phyloP scores from a whole-genome alignment of 805 yeast species.

The Yarrowia keelungensis region DNA sequence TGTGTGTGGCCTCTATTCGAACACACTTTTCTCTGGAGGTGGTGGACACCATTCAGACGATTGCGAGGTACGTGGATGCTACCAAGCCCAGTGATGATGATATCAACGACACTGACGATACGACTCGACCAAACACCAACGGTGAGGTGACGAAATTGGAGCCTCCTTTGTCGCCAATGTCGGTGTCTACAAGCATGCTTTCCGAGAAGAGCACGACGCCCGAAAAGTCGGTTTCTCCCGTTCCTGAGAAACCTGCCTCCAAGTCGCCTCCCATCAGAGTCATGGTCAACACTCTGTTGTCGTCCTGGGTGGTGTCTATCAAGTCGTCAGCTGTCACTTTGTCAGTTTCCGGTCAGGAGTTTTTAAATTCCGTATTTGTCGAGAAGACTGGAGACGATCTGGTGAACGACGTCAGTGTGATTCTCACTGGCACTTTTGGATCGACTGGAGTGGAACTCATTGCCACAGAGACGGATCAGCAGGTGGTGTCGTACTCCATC shows the following conservation, averaged over 20 bases:
- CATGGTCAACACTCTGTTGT: slow-evolving; percentile 26
- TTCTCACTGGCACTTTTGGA: slow-evolving; percentile 26
- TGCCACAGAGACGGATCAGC: slow-evolving; percentile 5
- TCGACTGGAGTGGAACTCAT: slow-evolving; percentile 9
- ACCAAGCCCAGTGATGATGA: not conserved
- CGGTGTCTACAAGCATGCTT: not conserved
- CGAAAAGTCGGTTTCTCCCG: not conserved
- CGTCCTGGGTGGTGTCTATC: slow-evolving; percentile 32
- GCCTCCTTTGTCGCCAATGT: not conserved
- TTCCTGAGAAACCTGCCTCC: not conserved
- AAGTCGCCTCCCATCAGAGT: not conserved
- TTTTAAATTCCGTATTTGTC: slow-evolving; percentile 23
- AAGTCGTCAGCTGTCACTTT: slow-evolving; percentile 19
- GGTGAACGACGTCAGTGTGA: slow-evolving; percentile 5
- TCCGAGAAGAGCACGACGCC: not conserved
- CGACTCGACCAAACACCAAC: not conserved
- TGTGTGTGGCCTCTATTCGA: slow-evolving; percentile 8
- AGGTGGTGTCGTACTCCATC: slow-evolving; percentile 19
- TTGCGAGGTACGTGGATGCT: slow-evolving; percentile 10
- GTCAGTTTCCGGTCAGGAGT: slow-evolving; percentile 16
- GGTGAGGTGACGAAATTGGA: not conserved
- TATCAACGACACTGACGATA: not conserved
- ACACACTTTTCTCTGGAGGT: slow-evolving; percentile 22
- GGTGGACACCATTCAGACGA: slow-evolving; percentile 8
- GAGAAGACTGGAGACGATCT: slow-evolving; percentile 20